Evolutionary conservation across 2,329 filamentous ascomycete species (phyloP).

Genomic region (Penicillium nordicum): DNA sequence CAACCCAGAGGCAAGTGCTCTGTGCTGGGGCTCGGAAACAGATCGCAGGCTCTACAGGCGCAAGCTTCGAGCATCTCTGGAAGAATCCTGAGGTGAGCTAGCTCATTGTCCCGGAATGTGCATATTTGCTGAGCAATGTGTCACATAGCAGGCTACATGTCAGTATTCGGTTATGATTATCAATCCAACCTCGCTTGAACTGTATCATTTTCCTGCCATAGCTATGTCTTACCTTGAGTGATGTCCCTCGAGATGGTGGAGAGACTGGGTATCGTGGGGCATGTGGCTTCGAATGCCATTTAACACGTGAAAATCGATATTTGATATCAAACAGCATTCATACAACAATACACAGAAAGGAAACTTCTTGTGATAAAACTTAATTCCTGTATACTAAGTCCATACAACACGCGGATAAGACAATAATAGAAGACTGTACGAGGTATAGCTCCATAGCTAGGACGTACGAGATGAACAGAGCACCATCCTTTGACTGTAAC

Average conservation of each 20-base stretch:
- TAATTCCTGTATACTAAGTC: background rate
- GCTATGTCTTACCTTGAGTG: background rate
- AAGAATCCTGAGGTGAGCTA: background rate
- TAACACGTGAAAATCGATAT: background rate
- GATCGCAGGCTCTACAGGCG: slow-evolving; percentile 84
- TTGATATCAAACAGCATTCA: background rate
- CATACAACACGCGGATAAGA: background rate
- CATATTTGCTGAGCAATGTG: background rate
- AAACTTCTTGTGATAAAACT: background rate
- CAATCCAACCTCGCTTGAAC: background rate
- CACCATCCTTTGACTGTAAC: background rate
- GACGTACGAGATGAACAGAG: background rate
- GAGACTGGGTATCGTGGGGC: background rate
- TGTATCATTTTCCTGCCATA: background rate
- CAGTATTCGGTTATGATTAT: background rate
- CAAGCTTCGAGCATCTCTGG: slow-evolving; percentile 54
- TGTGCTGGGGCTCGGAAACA: slow-evolving; percentile 79
- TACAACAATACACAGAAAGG: background rate
- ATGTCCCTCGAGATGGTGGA: background rate
- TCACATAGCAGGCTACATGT: background rate
- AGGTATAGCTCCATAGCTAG: background rate
- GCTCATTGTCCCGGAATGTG: background rate
- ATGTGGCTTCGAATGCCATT: slow-evolving; percentile 16
- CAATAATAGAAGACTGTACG: background rate
- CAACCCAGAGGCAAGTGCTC: slow-evolving; percentile 76